phyloP scores from a whole-genome alignment of 2,329 filamentous ascomycete species.

The Xylariaceae sp. region DNA sequence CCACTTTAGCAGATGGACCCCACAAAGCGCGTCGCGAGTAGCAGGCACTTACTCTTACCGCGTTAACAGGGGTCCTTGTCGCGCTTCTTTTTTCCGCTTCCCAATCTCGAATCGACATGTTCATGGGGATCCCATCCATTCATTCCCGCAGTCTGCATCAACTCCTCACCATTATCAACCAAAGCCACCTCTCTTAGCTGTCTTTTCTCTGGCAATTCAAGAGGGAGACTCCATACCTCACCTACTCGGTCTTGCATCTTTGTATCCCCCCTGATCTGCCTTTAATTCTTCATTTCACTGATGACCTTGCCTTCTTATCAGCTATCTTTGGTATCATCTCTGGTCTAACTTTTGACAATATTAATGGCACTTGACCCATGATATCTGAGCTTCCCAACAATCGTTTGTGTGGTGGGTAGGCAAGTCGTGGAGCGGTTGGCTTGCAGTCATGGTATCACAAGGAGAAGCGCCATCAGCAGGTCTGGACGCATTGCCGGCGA shows the following conservation, averaged over 20 bases:
- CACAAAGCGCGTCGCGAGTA: slow-evolving; percentile 24
- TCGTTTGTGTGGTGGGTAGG: slow-evolving; percentile 34
- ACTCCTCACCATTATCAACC: slow-evolving; percentile 2
- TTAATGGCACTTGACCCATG: slow-evolving; percentile 30
- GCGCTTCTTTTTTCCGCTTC: slow-evolving; percentile 11
- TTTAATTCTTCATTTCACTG: background rate
- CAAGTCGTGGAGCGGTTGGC: slow-evolving; percentile 34
- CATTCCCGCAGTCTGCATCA: background rate
- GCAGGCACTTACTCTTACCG: slow-evolving; percentile 5
- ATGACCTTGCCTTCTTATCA: background rate
- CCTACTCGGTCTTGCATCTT: background rate
- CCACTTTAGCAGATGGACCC: slow-evolving; percentile 23
- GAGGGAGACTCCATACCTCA: background rate
- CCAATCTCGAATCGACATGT: slow-evolving; percentile 9
- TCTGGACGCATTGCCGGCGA: slow-evolving; percentile 61
- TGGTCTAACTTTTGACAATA: slow-evolving; percentile 4
- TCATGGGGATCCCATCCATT: slow-evolving; percentile 4
- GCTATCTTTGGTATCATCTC: background rate
- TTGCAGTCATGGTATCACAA: slow-evolving; percentile 50
- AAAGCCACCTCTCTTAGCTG: background rate
- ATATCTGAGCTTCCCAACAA: slow-evolving; percentile 19
- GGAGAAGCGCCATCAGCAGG: slow-evolving; percentile 46
- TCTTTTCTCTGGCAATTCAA: background rate
- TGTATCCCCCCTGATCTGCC: background rate
- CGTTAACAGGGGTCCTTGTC: slow-evolving; percentile 27